These are phyloP conservation scores for Plectranthus barbatus DNA, from an alignment of 257 asterid genomes.

Conservation along the genomic window DNA sequence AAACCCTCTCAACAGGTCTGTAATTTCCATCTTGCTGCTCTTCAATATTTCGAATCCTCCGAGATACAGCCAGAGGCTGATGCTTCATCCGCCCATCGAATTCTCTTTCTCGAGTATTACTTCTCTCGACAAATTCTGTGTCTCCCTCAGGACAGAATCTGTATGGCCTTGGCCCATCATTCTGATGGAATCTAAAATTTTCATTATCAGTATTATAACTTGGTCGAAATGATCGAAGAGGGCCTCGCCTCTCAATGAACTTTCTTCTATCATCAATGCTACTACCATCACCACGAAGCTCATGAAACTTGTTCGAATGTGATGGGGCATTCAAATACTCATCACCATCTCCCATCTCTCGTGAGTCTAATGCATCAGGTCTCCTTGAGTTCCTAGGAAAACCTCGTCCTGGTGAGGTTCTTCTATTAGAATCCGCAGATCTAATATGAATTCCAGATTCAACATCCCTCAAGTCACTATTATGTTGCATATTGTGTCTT, in stretches of 20 bases:
- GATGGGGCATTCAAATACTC: conserved; percentile 47
- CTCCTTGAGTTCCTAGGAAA: conserved; percentile 48
- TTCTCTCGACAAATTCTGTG: conserved; percentile 54
- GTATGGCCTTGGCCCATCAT: conserved; percentile 52
- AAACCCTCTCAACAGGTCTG: conserved; percentile 45
- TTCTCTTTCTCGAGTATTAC: conserved; percentile 58
- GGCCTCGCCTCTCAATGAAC: conserved; percentile 54
- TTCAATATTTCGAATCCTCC: conserved; percentile 55
- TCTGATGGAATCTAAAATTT: conserved; percentile 41
- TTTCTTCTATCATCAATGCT: conserved; percentile 65
- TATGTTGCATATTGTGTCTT: conserved; percentile 37
- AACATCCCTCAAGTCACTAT: conserved; percentile 46
- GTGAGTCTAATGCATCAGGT: conserved; percentile 44
- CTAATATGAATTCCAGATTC: conserved; percentile 45
- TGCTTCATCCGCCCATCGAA: conserved; percentile 61
- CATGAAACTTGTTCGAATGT: conserved; percentile 34
- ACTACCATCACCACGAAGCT: conserved; percentile 40
- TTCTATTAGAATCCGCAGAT: conserved; percentile 40
- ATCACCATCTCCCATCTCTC: conserved; percentile 47
- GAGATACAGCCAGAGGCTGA: conserved; percentile 28
- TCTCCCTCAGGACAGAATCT: conserved; percentile 57
- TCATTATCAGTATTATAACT: conserved; percentile 41
- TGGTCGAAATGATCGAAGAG: conserved; percentile 43
- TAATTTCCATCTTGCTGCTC: conserved; percentile 56
- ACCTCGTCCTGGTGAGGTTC: conserved; percentile 41